A percentile compares a stretch with the other conserved stretches of the same genome.
These are phyloP conservation scores for Termitomyces sp. DNA, from an alignment of 768 basidiomycete species.

Conservation along the genomic window DNA sequence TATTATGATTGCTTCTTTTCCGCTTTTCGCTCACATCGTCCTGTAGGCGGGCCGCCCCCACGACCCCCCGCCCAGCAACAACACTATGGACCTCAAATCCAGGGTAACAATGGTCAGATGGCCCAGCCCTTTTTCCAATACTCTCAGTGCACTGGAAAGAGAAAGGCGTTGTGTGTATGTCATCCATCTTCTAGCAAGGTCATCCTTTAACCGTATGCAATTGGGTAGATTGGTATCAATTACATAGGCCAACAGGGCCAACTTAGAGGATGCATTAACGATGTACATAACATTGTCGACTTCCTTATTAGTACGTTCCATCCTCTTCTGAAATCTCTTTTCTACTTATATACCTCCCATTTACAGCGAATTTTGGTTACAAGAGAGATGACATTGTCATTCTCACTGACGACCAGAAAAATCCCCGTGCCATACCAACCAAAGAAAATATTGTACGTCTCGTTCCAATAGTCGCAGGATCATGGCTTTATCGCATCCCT, in stretches of 20 bases:
- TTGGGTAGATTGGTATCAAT: conserved; percentile 77
- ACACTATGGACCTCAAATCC: conserved; percentile 54
- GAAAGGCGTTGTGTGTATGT: conserved; percentile 84
- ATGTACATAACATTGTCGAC: conserved; percentile 72
- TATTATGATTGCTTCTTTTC: background rate
- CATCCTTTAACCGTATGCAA: background rate
- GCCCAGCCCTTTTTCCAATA: conserved; percentile 74
- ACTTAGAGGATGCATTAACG: conserved; percentile 87
- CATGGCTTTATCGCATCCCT: background rate
- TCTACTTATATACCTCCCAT: background rate
- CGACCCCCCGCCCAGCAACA: conserved; percentile 54
- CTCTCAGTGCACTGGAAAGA: conserved; percentile 82
- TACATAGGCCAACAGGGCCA: conserved; percentile 66
- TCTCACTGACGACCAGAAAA: conserved; percentile 69
- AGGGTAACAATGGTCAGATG: conserved; percentile 35
- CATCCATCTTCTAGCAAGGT: background rate
- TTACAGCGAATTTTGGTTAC: conserved; percentile 58
- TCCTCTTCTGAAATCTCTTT: background rate
- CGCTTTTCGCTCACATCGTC: background rate
- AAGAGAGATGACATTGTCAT: conserved; percentile 76
- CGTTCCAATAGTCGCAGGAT: background rate
- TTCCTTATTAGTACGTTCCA: conserved; percentile 63
- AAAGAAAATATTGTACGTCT: conserved; percentile 66
- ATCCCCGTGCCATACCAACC: conserved; percentile 68
- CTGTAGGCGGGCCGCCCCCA: conserved; percentile 34